Evolutionary conservation across 768 basidiomycete species (phyloP).

Genomic region (Mycena latifolia): DNA sequence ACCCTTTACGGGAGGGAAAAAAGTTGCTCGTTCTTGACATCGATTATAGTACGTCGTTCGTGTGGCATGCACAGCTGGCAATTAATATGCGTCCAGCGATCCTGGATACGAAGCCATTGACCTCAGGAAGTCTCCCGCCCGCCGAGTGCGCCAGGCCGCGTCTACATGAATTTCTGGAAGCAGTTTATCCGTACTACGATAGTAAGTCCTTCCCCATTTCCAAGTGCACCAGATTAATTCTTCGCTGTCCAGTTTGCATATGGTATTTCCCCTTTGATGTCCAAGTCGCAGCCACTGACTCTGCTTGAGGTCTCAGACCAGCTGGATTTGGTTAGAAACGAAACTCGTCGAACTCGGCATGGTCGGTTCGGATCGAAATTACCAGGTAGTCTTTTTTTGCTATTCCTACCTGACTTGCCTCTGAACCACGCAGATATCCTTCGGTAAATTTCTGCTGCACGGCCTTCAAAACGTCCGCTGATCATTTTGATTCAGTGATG

Average conservation of each 20-base stretch:
- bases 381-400: constrained; percentile 63
- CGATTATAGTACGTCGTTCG: constrained; percentile 78
- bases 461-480: constrained; percentile 5
- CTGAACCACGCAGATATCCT: constrained; percentile 64
- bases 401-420: neutral
- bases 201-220: constrained; percentile 51
- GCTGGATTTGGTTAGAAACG: constrained; percentile 91
- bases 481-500: constrained; percentile 62
- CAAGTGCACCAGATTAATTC: neutral
- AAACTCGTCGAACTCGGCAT: constrained; percentile 91
- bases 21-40: constrained; percentile 88
- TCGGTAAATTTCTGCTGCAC: constrained; percentile 54
- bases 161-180: constrained; percentile 87
- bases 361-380: constrained; percentile 77
- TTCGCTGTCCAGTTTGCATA: constrained; percentile 68
- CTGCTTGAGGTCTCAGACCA: constrained; percentile 79
- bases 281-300: neutral
- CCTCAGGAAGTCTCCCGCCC: constrained; percentile 84
- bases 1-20: constrained; percentile 82
- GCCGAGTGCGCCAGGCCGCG: constrained; percentile 86
- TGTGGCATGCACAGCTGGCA: neutral
- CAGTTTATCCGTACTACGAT: constrained; percentile 86
- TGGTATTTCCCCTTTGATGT: constrained; percentile 61
- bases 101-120: constrained; percentile 86
- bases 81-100: constrained; percentile 64